Evolutionary conservation across 2,329 filamentous ascomycete species (phyloP).

Genomic region (Pseudodiploospora longispora): DNA sequence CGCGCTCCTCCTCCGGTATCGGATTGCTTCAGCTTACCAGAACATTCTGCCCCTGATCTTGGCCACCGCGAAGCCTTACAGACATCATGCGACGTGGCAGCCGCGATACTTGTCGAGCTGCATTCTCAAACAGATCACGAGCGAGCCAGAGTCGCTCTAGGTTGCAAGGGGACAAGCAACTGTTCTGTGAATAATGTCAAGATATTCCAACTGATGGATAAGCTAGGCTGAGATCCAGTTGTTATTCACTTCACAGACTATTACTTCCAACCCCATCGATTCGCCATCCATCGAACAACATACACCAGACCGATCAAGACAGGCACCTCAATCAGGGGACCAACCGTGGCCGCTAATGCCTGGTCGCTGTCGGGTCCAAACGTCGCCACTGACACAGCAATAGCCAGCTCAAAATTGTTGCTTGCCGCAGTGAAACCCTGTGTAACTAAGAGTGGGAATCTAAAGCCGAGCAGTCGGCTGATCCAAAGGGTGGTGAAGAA

Average conservation of each 20-base stretch:
- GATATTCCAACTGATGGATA: conserved; percentile 9
- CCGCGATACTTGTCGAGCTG: conserved; percentile 7
- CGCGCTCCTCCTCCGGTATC: too few relatives aligned
- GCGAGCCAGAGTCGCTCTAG: conserved; percentile 6
- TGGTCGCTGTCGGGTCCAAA: conserved; percentile 72
- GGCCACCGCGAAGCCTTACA: background rate
- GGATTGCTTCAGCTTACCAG: too few relatives aligned
- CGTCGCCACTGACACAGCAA: conserved; percentile 74
- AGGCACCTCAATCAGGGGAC: conserved; percentile 78
- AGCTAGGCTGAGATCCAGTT: background rate
- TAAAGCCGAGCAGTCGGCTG: conserved; percentile 58
- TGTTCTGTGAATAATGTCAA: conserved; percentile 9
- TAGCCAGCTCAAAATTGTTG: conserved; percentile 89
- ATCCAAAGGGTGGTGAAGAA: conserved; percentile 62
- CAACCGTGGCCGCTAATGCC: conserved; percentile 73
- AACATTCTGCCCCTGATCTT: too few relatives aligned
- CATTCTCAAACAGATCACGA: conserved; percentile 3
- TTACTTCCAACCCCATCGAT: conserved; percentile 44
- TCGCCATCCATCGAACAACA: conserved; percentile 53
- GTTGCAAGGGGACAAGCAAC: conserved; percentile 3
- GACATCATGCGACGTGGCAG: conserved; percentile 5
- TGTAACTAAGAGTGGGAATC: conserved; percentile 60
- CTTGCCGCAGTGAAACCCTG: conserved; percentile 85
- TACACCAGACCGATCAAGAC: conserved; percentile 73
- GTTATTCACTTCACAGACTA: too few relatives aligned